phyloP scores from a whole-genome alignment of 2,329 filamentous ascomycete species.

The Claviceps pazoutovae region DNA sequence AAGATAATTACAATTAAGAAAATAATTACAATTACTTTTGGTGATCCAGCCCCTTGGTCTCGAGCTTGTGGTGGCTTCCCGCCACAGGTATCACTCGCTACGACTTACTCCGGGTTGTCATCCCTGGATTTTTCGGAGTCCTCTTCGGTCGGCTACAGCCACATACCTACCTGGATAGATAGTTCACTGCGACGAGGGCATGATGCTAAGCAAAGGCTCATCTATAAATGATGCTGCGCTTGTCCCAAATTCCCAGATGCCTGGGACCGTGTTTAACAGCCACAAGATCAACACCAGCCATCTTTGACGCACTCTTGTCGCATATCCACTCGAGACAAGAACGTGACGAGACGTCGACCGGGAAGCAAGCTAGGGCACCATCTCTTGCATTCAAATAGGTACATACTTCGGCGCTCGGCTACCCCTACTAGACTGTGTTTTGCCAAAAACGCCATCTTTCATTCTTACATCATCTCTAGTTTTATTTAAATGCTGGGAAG shows the following conservation, averaged over 20 bases:
- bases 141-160: neutral
- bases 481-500: neutral
- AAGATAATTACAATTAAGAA: neutral
- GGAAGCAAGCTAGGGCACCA: neutral
- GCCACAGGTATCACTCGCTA: slow-evolving; percentile 1
- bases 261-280: neutral
- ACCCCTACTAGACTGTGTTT: neutral
- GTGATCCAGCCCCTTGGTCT: slow-evolving; percentile 1
- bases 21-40: neutral
- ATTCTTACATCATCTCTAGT: neutral
- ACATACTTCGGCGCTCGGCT: neutral
- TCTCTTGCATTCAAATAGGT: neutral
- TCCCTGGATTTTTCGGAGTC: neutral
- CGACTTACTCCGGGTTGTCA: neutral
- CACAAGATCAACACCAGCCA: neutral
- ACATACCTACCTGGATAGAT: neutral
- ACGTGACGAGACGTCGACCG: neutral
- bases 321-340: neutral
- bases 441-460: neutral
- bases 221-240: slow-evolving; percentile 4
- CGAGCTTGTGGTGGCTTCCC: neutral
- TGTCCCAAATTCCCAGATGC: neutral
- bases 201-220: neutral
- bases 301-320: neutral
- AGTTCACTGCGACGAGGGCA: neutral